Conservation (phyloP, 305 asterid species). For the Solanum hybrid region DNA sequence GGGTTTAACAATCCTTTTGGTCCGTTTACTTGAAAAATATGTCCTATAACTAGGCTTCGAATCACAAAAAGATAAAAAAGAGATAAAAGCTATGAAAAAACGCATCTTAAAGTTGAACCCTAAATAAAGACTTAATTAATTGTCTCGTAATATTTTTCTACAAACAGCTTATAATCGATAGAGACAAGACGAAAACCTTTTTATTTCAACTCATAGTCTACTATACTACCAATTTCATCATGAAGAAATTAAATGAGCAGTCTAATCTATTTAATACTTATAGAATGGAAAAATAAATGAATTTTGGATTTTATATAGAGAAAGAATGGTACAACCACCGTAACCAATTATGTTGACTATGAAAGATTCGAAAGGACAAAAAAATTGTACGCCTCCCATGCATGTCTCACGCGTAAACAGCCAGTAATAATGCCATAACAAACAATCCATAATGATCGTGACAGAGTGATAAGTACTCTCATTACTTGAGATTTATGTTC, state of each 20-base stretch:
- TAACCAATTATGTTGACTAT: neutral
- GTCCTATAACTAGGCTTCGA: fast-evolving
- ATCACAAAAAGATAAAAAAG: neutral
- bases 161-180: neutral
- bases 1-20: neutral
- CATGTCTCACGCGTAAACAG: neutral
- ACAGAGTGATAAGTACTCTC: fast-evolving
- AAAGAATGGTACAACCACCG: neutral
- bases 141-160: neutral
- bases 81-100: neutral
- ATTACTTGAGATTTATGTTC: neutral
- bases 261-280: neutral
- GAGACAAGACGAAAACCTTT: neutral
- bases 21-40: neutral
- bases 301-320: neutral
- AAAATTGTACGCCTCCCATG: neutral
- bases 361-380: neutral
- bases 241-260: neutral
- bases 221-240: neutral
- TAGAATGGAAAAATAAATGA: neutral
- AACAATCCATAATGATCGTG: neutral
- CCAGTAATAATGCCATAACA: neutral
- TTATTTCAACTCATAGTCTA: neutral
- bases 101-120: neutral
- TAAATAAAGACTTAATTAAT: neutral